phyloP scores from a whole-genome alignment of 495 filamentous ascomycete genomes.

The Bacidia gigantensis region DNA sequence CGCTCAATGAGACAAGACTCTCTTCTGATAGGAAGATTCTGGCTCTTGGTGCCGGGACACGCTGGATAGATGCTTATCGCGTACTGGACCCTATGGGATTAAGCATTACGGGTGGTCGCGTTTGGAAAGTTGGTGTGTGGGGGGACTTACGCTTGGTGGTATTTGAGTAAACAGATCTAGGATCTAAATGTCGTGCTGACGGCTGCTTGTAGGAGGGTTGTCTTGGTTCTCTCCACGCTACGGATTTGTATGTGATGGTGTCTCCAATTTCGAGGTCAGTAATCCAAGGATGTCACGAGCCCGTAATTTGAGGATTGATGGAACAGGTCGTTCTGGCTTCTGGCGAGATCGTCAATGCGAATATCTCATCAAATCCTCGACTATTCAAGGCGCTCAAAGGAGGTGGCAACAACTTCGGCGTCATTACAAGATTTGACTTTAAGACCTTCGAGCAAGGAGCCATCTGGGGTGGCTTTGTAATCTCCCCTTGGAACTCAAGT shows the following conservation, averaged over 20 bases:
- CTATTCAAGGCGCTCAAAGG: slow-evolving; percentile 37
- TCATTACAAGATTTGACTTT: slow-evolving; percentile 35
- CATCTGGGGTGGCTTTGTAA: slow-evolving; percentile 26
- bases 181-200: too few relatives aligned
- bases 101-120: slow-evolving; percentile 42
- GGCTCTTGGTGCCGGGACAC: slow-evolving; percentile 34
- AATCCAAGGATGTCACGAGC: too few relatives aligned
- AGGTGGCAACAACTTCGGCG: slow-evolving; percentile 32
- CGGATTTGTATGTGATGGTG: slow-evolving; percentile 40
- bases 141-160: slow-evolving; percentile 41
- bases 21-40: slow-evolving; percentile 30
- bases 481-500: too few relatives aligned
- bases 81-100: slow-evolving; percentile 34
- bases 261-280: slow-evolving; percentile 33
- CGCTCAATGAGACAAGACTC: slow-evolving; percentile 31
- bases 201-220: slow-evolving; percentile 23
- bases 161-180: too few relatives aligned
- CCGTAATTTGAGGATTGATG: background rate
- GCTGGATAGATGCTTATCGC: slow-evolving; percentile 41
- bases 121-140: slow-evolving; percentile 40
- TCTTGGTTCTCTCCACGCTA: slow-evolving; percentile 31
- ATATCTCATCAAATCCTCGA: slow-evolving; percentile 26
- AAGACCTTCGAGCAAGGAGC: slow-evolving; percentile 25
- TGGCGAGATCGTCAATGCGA: slow-evolving; percentile 29
- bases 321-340: slow-evolving; percentile 28